Conservation (phyloP, 306 rosid species). For the Vicia villosa region DNA sequence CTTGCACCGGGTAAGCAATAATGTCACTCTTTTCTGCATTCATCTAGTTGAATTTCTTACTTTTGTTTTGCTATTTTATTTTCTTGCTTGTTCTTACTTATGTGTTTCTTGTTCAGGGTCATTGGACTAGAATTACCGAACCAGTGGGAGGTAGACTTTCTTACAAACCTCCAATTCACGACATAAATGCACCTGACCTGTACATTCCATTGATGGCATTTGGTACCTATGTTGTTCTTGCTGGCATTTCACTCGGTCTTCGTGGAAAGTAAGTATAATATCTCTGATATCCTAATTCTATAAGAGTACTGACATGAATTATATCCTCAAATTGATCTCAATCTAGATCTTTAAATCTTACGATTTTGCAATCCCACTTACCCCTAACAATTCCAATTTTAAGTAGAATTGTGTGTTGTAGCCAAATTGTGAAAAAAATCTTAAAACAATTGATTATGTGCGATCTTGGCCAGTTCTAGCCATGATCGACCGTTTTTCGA, state of each 20-base stretch:
- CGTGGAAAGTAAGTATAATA: slow-evolving; percentile 78
- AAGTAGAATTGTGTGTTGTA: too few relatives aligned
- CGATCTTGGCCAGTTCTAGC: too few relatives aligned
- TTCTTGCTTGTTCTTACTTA: not conserved
- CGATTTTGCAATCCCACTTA: too few relatives aligned
- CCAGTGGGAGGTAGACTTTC: slow-evolving; percentile 98
- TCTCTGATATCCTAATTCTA: slow-evolving; percentile 2
- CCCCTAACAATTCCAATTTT: too few relatives aligned
- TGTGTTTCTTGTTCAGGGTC: slow-evolving; percentile 64
- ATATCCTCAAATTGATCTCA: slow-evolving; percentile 1
- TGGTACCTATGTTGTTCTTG: slow-evolving; percentile 91
- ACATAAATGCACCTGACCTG: slow-evolving; percentile 62
- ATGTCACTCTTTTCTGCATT: slow-evolving; percentile 22
- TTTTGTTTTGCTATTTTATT: slow-evolving; percentile 16
- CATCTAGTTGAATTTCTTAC: not conserved
- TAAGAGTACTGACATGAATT: not conserved
- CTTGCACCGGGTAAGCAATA: slow-evolving; percentile 82
- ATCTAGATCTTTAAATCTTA: too few relatives aligned
- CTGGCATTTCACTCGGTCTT: slow-evolving; percentile 92
- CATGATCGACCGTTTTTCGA: too few relatives aligned
- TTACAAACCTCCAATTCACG: slow-evolving; percentile 91
- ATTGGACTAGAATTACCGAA: slow-evolving; percentile 96
- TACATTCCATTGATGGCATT: slow-evolving; percentile 97
- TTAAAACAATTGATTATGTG: too few relatives aligned
- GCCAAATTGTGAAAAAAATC: too few relatives aligned